Conservation (phyloP, 345 rosid genomes). For the Raphanus sativus region DNA sequence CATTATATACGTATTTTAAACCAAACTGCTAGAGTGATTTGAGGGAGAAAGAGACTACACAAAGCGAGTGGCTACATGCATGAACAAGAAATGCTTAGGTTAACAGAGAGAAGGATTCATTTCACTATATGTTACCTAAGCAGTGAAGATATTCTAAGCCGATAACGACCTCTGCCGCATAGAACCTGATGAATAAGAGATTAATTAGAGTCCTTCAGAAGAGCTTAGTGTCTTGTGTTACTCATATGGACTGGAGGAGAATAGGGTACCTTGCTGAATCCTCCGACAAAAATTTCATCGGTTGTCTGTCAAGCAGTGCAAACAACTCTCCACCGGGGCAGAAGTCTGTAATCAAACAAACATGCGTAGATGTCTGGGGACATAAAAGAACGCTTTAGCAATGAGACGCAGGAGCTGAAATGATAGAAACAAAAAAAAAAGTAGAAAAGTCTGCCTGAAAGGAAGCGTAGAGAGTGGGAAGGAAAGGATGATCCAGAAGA, state of each 20-base stretch:
- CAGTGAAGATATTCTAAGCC: constrained; percentile 96
- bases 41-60: not conserved
- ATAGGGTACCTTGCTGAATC: constrained; percentile 54
- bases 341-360: constrained; percentile 96
- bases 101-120: constrained; percentile 6
- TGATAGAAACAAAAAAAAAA: constrained; percentile 9
- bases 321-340: constrained; percentile 96
- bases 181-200: constrained; percentile 62
- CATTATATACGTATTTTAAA: not conserved
- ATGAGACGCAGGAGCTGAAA: not conserved
- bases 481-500: constrained; percentile 92
- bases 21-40: not conserved
- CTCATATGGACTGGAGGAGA: not conserved
- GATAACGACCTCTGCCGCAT: constrained; percentile 83
- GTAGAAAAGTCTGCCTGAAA: constrained; percentile 65
- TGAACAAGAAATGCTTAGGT: not conserved
- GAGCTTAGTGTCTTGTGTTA: not conserved
- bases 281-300: constrained; percentile 82
- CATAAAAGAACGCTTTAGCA: constrained; percentile 28
- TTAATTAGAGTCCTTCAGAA: not conserved
- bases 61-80: not conserved
- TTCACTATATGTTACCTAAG: constrained; percentile 55
- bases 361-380: constrained; percentile 86
- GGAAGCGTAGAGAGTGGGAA: constrained; percentile 84
- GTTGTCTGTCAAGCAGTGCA: constrained; percentile 84